Conservation (phyloP, 1,284 basidiomycete genomes). For the Xerocomus nothofagi region DNA sequence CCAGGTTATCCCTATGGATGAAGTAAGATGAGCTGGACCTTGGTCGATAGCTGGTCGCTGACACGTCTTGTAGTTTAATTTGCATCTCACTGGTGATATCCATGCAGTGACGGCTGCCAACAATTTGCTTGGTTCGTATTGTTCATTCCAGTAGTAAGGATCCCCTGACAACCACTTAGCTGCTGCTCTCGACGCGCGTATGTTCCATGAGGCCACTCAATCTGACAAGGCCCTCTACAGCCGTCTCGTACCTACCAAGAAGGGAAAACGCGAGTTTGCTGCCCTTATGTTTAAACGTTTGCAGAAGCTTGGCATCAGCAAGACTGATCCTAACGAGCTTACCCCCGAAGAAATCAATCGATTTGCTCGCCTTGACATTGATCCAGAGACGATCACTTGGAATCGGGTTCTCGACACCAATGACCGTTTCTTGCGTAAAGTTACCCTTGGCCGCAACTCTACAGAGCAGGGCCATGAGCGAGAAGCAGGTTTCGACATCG, state of each 20-base stretch:
- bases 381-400: constrained; percentile 94
- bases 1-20: constrained; percentile 99
- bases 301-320: constrained; percentile 93
- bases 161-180: constrained; percentile 47
- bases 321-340: constrained; percentile 90
- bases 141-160: not conserved
- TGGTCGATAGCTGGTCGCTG: constrained; percentile 1
- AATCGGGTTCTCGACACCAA: constrained; percentile 97
- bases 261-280: constrained; percentile 93
- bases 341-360: constrained; percentile 90
- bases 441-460: constrained; percentile 87
- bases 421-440: constrained; percentile 94
- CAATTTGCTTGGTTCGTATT: constrained; percentile 77
- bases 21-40: constrained; percentile 52
- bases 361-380: constrained; percentile 93
- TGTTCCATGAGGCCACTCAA: constrained; percentile 98
- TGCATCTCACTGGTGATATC: constrained; percentile 97
- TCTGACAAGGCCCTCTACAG: constrained; percentile 94
- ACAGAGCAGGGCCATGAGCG: constrained; percentile 92
- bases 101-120: constrained; percentile 98
- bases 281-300: constrained; percentile 96
- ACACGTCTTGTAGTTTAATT: constrained; percentile 68
- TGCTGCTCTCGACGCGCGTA: constrained; percentile 94
- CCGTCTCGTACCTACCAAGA: constrained; percentile 90
- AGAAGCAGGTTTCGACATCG: constrained; percentile 93